A percentile compares a stretch with the other conserved stretches of the same genome.
Conservation (phyloP, 2,329 filamentous ascomycete genomes). For the Ophiostoma pallidulum region DNA sequence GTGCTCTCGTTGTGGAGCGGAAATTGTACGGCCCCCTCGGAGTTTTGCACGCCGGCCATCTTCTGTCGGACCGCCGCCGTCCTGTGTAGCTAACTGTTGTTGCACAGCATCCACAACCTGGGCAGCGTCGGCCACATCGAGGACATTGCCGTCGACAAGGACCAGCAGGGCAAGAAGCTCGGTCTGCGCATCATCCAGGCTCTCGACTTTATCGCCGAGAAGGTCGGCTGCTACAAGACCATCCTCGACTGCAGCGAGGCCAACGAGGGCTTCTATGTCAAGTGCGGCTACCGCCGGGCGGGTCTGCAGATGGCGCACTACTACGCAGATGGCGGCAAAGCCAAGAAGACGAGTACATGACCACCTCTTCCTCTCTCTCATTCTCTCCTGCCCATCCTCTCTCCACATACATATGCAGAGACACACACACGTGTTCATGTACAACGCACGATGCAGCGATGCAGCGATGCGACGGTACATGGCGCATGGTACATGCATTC, state of each 20-base stretch:
- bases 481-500: too few relatives aligned
- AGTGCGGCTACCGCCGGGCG: conserved; percentile 88
- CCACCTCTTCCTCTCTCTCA: background rate
- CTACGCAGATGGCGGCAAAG: conserved; percentile 48
- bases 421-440: too few relatives aligned
- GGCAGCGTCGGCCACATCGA: conserved; percentile 91
- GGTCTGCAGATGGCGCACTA: conserved; percentile 97
- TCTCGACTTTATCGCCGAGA: conserved; percentile 76
- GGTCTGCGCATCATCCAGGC: conserved; percentile 89
- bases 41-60: too few relatives aligned
- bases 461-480: too few relatives aligned
- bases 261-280: conserved; percentile 96
- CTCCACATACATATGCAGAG: too few relatives aligned
- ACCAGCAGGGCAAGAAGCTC: conserved; percentile 95
- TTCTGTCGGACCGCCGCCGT: too few relatives aligned
- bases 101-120: conserved; percentile 61
- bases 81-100: background rate
- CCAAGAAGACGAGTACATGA: conserved; percentile 19
- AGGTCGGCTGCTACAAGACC: conserved; percentile 92
- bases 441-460: too few relatives aligned
- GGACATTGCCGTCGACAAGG: conserved; percentile 89
- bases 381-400: background rate
- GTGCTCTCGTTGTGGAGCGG: conserved; percentile 81
- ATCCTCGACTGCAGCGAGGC: conserved; percentile 94
- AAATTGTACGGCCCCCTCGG: conserved; percentile 71